Evolutionary conservation across 352 stramenopile genomes (phyloP), one percentile per base, ranked within the genome.

Genomic region (Thalassiosira exigua): DNA sequence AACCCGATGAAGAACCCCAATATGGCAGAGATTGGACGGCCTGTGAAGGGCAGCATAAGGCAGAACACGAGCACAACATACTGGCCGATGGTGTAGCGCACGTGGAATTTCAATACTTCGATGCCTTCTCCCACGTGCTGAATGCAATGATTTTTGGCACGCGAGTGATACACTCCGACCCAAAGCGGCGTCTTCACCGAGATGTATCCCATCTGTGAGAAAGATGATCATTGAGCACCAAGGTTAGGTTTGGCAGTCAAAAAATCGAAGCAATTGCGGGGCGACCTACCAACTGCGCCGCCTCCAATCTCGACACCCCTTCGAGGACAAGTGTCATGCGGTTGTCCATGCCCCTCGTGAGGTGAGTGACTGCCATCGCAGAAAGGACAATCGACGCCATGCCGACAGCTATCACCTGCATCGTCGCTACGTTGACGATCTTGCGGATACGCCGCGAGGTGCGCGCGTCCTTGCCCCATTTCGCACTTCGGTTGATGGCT

Each of bases 1-100:
- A 66, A 51, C 2, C 56, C 56, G 17, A 66, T 9, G 14, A 30
- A 1, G 32, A 66, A 66, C 22, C 56, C 56, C 30, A 48, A 14
- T 9, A 66, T 22, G 5, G 29, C 41, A 4, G 56, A 66, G 26
- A 66, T 41, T 7, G 41, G 41, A 9, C 41, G 56, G 1, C 56
- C 56, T 1, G 54, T 46, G n/a, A 50, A 46, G 3, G 56, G 56
- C 26, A 66, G 56, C 19, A 41, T 51, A 24, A 66, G 26, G 32
- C 56, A 66, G 19, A 19, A 52, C 21, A 66, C 56, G 19, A 66
- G 30, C 1, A 66, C 11, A 48, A 66, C 46, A 33, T 66, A 66
- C 32, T 66, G 56, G 22, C 27, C 56, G 7, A 66, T 48, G 22
- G 17, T 66, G 27, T 66, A 66, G 4, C 56, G 7, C 4, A 66